Evolutionary conservation across 768 basidiomycete species (phyloP), one percentile per base, ranked within the genome.

Genomic region (Pleurotus djamor): DNA sequence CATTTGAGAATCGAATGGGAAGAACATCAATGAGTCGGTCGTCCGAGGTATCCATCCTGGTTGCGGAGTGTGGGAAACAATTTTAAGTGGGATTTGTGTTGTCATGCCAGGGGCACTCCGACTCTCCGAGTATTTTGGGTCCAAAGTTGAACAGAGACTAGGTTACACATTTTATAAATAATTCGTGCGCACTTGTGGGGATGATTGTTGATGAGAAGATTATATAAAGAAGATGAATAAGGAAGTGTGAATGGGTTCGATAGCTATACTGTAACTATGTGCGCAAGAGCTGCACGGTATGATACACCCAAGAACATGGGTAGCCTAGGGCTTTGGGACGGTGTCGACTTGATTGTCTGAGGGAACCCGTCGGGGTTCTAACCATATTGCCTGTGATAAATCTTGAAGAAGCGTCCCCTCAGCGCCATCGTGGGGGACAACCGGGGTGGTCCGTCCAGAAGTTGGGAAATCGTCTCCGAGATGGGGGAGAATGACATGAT

Each of bases 1-100:
- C 71, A 68, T 87, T 83, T 43, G 89, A 87, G 63, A 82, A 85
- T 64, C 87, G 87, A 56, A 94, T 82, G 38, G 92, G 92, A 54
- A 94, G 76, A 50, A 85, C 76, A 64, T 77, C 76, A 60, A 92
- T 78, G 58, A 91, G 71, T 64, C 86, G 83, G 72, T 91, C 91
- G 61, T 84, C 76, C 57, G 58, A 57, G 59, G 69, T 63, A 59
- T 69, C 73, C 65, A 70, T 68, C 52, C 36, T 43, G 43, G 44
- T 33, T 12, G 35, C 21, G 50, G 9, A 57, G 21, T 58, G 59
- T 64, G 61, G 37, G 63, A 61, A 63, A 49, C 32, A 28, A 28
- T 28, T 28, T 43, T 10, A n/a, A n/a, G 10, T 43, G n/a, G 49
- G 10, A 33, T 16, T 34, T 59, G n/a, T 16, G 45, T 57, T 57